Evolutionary conservation across 2,329 filamentous ascomycete genomes (phyloP).

Genomic region (Cercospora nicotianae): DNA sequence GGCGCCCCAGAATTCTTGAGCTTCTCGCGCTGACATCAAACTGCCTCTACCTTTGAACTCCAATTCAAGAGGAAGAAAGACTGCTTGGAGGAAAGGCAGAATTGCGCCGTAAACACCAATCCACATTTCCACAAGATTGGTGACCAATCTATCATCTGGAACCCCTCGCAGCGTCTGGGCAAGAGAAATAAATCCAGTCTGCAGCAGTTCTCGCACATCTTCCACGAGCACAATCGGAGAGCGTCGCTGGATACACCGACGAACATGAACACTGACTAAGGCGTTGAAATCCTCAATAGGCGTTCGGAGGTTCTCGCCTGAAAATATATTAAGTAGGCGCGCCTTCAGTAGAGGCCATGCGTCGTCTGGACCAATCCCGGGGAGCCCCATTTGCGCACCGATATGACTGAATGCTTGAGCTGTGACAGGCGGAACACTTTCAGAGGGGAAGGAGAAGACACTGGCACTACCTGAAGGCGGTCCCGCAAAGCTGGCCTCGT

Average conservation of each 20-base stretch:
- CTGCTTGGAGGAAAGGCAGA: constrained; percentile 89
- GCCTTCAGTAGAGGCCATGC: constrained; percentile 80
- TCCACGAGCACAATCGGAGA: constrained; percentile 71
- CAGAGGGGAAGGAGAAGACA: constrained; percentile 37
- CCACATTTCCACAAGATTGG: constrained; percentile 90
- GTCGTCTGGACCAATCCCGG: constrained; percentile 62
- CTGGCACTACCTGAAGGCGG: constrained; percentile 35
- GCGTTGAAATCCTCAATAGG: constrained; percentile 82
- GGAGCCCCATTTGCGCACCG: constrained; percentile 50
- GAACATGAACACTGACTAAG: constrained; percentile 74
- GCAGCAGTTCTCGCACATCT: constrained; percentile 71
- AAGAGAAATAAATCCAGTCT: constrained; percentile 80
- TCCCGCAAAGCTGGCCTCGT: constrained; percentile 28
- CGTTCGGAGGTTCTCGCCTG: constrained; percentile 75
- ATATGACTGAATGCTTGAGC: constrained; percentile 47
- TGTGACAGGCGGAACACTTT: constrained; percentile 36
- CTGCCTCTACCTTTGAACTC: constrained; percentile 85
- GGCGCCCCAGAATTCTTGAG: constrained; percentile 86
- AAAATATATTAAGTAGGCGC: constrained; percentile 74
- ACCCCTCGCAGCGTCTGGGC: constrained; percentile 78
- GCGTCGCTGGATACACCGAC: constrained; percentile 73
- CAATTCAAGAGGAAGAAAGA: constrained; percentile 88
- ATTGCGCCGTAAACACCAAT: constrained; percentile 87
- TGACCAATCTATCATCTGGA: constrained; percentile 84
- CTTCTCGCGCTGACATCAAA: constrained; percentile 74